These are phyloP conservation scores for Dioscorea zingiberensis DNA, from an alignment of 106 monocot species.

Conservation along the genomic window DNA sequence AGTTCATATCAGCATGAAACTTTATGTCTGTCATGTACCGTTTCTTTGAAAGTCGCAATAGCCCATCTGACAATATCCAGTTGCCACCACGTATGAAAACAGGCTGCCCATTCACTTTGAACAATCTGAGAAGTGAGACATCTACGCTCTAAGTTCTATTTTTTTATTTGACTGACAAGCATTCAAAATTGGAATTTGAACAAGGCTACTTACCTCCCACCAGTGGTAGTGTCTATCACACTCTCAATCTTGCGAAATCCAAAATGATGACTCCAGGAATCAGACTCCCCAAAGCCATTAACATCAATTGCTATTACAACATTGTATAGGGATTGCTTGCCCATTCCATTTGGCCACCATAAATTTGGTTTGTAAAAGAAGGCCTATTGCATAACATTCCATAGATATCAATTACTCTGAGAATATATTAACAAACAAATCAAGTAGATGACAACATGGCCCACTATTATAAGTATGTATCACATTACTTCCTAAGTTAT, in stretches of 20 bases:
- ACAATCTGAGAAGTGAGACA: conserved; percentile 42
- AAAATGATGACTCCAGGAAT: conserved; percentile 82
- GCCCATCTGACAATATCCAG: conserved; percentile 94
- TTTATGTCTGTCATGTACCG: conserved; percentile 85
- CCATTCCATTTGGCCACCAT: conserved; percentile 99
- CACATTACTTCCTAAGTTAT: no score
- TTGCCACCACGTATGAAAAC: conserved; percentile 97
- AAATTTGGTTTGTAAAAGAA: conserved; percentile 96
- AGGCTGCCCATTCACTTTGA: conserved; percentile 83
- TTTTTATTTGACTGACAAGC: background rate
- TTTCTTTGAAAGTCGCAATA: conserved; percentile 73
- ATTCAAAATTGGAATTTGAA: background rate
- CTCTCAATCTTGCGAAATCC: conserved; percentile 94
- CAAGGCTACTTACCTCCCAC: conserved; percentile 62
- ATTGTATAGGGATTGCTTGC: conserved; percentile 82
- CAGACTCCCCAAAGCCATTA: conserved; percentile 91
- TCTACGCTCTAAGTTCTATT: background rate
- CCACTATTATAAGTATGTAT: no score
- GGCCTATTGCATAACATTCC: conserved; percentile 24
- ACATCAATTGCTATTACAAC: conserved; percentile 71
- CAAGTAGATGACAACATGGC: no score
- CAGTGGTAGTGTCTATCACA: conserved; percentile 69
- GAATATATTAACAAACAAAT: no score
- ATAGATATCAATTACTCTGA: no score
- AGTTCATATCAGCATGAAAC: conserved; percentile 99